Conservation (phyloP, 2,329 filamentous ascomycete genomes). For the Eurotiales sp. region DNA sequence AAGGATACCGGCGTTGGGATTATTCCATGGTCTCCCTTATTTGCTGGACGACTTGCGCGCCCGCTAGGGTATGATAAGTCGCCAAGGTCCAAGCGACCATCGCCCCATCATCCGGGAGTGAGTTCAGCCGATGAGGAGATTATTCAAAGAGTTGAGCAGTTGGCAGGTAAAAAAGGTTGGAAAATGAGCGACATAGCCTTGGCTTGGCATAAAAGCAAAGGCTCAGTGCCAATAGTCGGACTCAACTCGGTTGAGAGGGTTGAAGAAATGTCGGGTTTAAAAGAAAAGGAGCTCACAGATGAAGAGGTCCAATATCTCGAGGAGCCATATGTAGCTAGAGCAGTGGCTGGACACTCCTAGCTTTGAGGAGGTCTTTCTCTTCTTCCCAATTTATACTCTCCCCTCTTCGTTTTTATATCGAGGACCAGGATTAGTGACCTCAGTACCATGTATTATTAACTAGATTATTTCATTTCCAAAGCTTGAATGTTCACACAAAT, state of each 20-base stretch:
- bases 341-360: slow-evolving; percentile 8
- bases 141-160: slow-evolving; percentile 44
- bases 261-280: slow-evolving; percentile 47
- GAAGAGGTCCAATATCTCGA: slow-evolving; percentile 51
- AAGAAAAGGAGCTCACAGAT: slow-evolving; percentile 43
- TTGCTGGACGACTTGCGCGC: slow-evolving; percentile 23
- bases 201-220: slow-evolving; percentile 37
- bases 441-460: too few relatives aligned
- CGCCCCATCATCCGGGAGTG: neutral
- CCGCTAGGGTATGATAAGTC: slow-evolving; percentile 15
- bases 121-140: slow-evolving; percentile 29
- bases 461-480: too few relatives aligned
- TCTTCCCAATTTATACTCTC: neutral
- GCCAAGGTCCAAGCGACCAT: slow-evolving; percentile 7
- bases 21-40: slow-evolving; percentile 31
- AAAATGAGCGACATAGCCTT: slow-evolving; percentile 36
- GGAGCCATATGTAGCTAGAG: slow-evolving; percentile 28
- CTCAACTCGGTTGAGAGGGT: slow-evolving; percentile 48
- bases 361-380: neutral
- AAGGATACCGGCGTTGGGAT: slow-evolving; percentile 47
- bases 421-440: too few relatives aligned
- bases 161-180: slow-evolving; percentile 43
- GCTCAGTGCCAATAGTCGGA: slow-evolving; percentile 48
- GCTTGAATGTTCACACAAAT: neutral
- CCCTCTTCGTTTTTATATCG: neutral